Conservation (phyloP, 1,139 yeast genomes). For the Suhomyces anneliseae region DNA sequence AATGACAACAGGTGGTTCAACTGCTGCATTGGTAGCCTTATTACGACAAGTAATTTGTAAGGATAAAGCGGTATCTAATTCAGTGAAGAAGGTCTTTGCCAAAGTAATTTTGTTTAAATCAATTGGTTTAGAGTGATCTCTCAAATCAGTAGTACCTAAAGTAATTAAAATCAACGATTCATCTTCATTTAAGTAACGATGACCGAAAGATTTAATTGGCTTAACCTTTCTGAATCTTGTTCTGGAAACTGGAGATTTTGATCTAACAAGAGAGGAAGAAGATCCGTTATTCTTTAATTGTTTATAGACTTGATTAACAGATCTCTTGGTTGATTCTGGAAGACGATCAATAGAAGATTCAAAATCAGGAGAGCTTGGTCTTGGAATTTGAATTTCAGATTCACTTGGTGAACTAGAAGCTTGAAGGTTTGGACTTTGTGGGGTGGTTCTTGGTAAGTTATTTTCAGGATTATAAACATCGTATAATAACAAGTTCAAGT, state of each 20-base stretch:
- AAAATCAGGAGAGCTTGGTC: constrained; percentile 6
- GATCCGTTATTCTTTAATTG: constrained; percentile 35
- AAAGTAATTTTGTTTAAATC: constrained; percentile 73
- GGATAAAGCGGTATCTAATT: constrained; percentile 85
- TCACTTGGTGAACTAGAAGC: constrained; percentile 3
- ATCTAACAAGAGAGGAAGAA: constrained; percentile 23
- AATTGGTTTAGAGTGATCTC: constrained; percentile 62
- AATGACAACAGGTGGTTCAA: constrained; percentile 65
- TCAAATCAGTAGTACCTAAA: constrained; percentile 80
- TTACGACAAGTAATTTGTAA: constrained; percentile 63
- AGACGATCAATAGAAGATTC: constrained; percentile 38
- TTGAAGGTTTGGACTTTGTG: constrained; percentile 2
- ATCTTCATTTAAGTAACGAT: constrained; percentile 62
- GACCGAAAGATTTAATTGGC: constrained; percentile 84
- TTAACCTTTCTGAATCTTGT: constrained; percentile 29
- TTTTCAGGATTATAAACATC: constrained; percentile 43
- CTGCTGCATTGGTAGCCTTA: constrained; percentile 38
- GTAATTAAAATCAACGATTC: constrained; percentile 76
- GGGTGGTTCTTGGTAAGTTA: constrained; percentile 31
- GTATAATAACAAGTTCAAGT: constrained; percentile 35
- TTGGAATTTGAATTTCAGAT: neutral
- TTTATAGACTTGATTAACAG: constrained; percentile 42
- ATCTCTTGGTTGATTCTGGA: constrained; percentile 36
- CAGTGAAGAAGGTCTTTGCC: constrained; percentile 74
- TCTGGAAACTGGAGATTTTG: constrained; percentile 28